phyloP scores from a whole-genome alignment of 208 protist species.

The Endotrypanum monterogeii region DNA sequence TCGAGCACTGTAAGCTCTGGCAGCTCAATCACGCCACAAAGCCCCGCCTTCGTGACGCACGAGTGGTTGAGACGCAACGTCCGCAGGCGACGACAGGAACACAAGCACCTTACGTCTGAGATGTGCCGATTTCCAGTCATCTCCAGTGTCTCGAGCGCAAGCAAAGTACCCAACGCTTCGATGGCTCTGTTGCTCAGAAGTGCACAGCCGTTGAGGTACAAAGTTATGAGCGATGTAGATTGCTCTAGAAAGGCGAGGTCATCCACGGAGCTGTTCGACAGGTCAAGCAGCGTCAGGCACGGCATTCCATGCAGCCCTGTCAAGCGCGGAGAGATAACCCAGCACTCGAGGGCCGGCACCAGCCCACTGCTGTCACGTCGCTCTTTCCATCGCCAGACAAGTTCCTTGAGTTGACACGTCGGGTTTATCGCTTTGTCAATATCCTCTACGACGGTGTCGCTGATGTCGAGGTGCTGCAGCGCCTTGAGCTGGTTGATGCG shows the following conservation, averaged over 20 bases:
- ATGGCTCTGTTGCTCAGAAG: constrained; percentile 37
- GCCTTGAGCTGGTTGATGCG: constrained; percentile 42
- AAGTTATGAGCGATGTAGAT: constrained; percentile 29
- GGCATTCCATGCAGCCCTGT: constrained; percentile 36
- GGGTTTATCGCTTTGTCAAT: constrained; percentile 38
- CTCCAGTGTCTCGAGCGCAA: constrained; percentile 48
- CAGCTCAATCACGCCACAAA: constrained; percentile 37
- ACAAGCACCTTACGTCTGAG: constrained; percentile 48
- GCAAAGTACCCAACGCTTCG: constrained; percentile 18
- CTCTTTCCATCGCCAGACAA: constrained; percentile 76
- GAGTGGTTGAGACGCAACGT: constrained; percentile 50
- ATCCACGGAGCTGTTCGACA: constrained; percentile 48
- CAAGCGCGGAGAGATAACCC: constrained; percentile 54
- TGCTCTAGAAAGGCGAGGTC: constrained; percentile 48
- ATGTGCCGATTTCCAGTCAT: constrained; percentile 51
- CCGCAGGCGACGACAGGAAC: constrained; percentile 34
- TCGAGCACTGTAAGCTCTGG: constrained; percentile 44
- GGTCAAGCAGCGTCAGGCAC: constrained; percentile 39
- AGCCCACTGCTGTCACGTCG: constrained; percentile 45
- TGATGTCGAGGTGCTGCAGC: constrained; percentile 62
- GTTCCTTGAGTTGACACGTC: constrained; percentile 40
- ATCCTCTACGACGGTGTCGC: constrained; percentile 77
- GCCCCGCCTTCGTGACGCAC: constrained; percentile 36
- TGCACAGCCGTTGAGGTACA: constrained; percentile 46
- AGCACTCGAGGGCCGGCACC: constrained; percentile 49